These are phyloP conservation scores for Dactylellina sp. DNA, from an alignment of 2,329 filamentous ascomycete species.

Conservation along the genomic window DNA sequence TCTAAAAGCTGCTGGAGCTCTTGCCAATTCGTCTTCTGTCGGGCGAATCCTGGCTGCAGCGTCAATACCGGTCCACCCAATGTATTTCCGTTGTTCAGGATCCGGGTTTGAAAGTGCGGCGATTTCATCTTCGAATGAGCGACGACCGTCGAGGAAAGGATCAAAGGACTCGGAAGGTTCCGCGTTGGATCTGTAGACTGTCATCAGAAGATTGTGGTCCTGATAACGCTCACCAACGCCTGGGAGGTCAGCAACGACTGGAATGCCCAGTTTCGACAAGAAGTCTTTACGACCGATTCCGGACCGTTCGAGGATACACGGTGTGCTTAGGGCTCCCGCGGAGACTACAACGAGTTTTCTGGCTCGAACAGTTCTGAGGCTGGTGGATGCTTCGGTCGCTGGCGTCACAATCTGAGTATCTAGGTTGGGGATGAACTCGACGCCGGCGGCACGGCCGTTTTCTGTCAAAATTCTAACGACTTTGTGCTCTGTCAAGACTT, in stretches of 20 bases:
- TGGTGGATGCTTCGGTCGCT: slow-evolving; percentile 61
- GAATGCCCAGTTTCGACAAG: slow-evolving; percentile 67
- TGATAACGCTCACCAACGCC: slow-evolving; percentile 70
- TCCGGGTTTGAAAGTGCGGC: slow-evolving; percentile 65
- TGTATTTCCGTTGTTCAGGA: not conserved
- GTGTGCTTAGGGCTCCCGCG: slow-evolving; percentile 69
- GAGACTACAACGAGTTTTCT: slow-evolving; percentile 69
- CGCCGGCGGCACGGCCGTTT: slow-evolving; percentile 69
- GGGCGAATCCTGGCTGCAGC: slow-evolving; percentile 83
- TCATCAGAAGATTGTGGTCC: slow-evolving; percentile 70
- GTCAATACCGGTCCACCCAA: slow-evolving; percentile 73
- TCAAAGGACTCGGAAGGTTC: slow-evolving; percentile 64
- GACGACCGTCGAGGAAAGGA: slow-evolving; percentile 67
- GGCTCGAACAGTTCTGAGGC: slow-evolving; percentile 65
- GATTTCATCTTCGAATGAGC: slow-evolving; percentile 69
- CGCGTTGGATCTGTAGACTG: slow-evolving; percentile 64
- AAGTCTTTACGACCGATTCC: slow-evolving; percentile 70
- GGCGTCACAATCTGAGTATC: slow-evolving; percentile 63
- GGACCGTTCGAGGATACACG: slow-evolving; percentile 72
- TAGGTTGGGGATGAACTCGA: slow-evolving; percentile 70
- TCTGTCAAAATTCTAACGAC: slow-evolving; percentile 71
- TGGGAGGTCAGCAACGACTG: slow-evolving; percentile 66
- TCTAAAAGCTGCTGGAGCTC: slow-evolving; percentile 78
- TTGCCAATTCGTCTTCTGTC: slow-evolving; percentile 74
- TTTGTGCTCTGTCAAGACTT: slow-evolving; percentile 71